A percentile compares a stretch with the other conserved stretches of the same genome.
phyloP scores from a whole-genome alignment of 2,329 filamentous ascomycete genomes.

The Eutypella sp. region DNA sequence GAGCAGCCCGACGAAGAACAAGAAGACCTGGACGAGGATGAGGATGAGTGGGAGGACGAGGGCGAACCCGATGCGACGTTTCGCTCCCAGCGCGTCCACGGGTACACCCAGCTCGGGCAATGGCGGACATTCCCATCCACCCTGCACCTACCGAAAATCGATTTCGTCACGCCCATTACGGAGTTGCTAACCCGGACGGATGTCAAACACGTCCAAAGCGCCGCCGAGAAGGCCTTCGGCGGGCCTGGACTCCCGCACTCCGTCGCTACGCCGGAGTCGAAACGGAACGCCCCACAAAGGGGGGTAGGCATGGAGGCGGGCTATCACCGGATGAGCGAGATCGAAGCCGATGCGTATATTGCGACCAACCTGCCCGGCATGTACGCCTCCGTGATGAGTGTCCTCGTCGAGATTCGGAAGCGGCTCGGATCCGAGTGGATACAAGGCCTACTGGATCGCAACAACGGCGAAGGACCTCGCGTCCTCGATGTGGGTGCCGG shows the following conservation, averaged over 20 bases:
- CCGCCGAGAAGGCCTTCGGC: conserved; percentile 71
- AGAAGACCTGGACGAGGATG: conserved; percentile 25
- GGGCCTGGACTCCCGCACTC: conserved; percentile 73
- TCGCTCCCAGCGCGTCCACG: conserved; percentile 58
- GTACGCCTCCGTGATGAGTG: conserved; percentile 63
- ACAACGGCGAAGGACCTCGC: conserved; percentile 51
- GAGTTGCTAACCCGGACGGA: conserved; percentile 63
- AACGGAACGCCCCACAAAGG: conserved; percentile 55
- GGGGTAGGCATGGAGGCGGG: conserved; percentile 60
- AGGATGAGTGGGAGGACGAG: conserved; percentile 34
- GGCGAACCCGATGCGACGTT: conserved; percentile 27
- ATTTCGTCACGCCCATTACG: conserved; percentile 65
- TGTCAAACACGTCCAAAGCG: conserved; percentile 67
- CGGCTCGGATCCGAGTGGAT: conserved; percentile 69
- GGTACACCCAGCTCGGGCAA: conserved; percentile 67
- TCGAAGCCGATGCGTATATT: conserved; percentile 70
- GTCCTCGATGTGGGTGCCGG: conserved; percentile 72
- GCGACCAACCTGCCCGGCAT: conserved; percentile 64
- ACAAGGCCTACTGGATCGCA: conserved; percentile 54
- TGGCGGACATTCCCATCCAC: conserved; percentile 71
- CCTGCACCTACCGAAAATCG: conserved; percentile 65
- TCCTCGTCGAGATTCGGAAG: conserved; percentile 68
- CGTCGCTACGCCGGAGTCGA: conserved; percentile 60
- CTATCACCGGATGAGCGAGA: conserved; percentile 64
- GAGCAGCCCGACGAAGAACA: conserved; percentile 26